A percentile compares a stretch with the other conserved stretches of the same genome.
Conservation (phyloP, 306 rosid genomes). For the Abrus pulchellus region DNA sequence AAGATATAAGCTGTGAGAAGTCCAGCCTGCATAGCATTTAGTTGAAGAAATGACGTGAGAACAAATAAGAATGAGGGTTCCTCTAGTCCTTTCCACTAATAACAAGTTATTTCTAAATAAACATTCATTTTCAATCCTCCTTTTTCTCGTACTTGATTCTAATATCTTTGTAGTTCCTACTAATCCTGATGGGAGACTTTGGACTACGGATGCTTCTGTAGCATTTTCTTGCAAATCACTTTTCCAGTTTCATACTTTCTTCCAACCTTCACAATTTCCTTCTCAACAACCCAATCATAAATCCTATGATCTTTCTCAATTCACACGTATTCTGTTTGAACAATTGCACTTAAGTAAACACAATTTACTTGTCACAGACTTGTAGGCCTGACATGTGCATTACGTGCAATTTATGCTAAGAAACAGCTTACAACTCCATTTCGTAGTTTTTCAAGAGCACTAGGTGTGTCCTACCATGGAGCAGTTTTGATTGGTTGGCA, state of each 20-base stretch:
- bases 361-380: not conserved
- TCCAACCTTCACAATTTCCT: not conserved
- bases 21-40: slow-evolving; percentile 67
- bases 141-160: not conserved
- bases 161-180: not conserved
- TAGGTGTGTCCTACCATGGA: not conserved
- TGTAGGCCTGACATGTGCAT: not conserved
- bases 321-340: too few relatives aligned
- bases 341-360: too few relatives aligned
- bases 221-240: not conserved
- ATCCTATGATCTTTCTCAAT: not conserved
- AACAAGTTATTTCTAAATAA: not conserved
- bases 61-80: not conserved
- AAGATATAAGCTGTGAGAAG: slow-evolving; percentile 79
- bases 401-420: not conserved
- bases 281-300: not conserved
- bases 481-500: not conserved
- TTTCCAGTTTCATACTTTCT: not conserved
- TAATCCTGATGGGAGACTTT: not conserved
- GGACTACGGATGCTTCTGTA: not conserved
- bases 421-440: not conserved
- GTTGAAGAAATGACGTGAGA: not conserved
- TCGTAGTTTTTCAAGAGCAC: not conserved
- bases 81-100: not conserved
- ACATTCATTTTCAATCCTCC: not conserved